Conservation (phyloP, 768 basidiomycete species). For the Steccherinum ochraceum region DNA sequence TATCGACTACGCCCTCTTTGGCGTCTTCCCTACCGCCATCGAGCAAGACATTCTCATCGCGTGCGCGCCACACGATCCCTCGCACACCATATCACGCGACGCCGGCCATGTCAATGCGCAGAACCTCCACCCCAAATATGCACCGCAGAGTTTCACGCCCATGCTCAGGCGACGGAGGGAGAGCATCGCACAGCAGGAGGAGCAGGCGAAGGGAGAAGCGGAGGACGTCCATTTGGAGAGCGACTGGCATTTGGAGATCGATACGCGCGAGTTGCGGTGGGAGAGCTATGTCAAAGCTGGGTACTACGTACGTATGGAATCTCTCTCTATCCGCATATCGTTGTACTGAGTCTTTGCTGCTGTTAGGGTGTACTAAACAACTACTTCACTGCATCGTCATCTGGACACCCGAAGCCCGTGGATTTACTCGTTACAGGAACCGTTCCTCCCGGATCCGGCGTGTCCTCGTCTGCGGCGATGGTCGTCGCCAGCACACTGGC, state of each 20-base stretch:
- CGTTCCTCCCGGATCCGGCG: slow-evolving; percentile 81
- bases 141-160: slow-evolving; percentile 53
- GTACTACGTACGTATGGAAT: slow-evolving; percentile 53
- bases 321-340: neutral
- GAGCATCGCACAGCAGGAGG: slow-evolving; percentile 18
- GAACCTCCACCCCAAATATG: slow-evolving; percentile 57
- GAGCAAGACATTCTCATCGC: slow-evolving; percentile 83
- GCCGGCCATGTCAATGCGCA: slow-evolving; percentile 56
- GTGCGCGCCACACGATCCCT: slow-evolving; percentile 31
- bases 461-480: slow-evolving; percentile 87
- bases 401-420: slow-evolving; percentile 43
- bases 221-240: slow-evolving; percentile 35
- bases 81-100: slow-evolving; percentile 23
- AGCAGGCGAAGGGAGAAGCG: slow-evolving; percentile 21
- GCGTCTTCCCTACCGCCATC: slow-evolving; percentile 79
- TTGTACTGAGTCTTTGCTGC: neutral
- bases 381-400: slow-evolving; percentile 37
- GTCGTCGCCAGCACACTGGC: slow-evolving; percentile 82
- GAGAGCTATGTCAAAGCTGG: slow-evolving; percentile 87
- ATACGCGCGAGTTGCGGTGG: slow-evolving; percentile 67
- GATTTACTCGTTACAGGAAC: slow-evolving; percentile 75
- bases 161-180: slow-evolving; percentile 21
- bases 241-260: slow-evolving; percentile 70
- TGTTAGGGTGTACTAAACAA: slow-evolving; percentile 60
- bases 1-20: slow-evolving; percentile 80